A percentile compares a stretch with the other conserved stretches of the same genome.
Conservation (phyloP, 805 yeast genomes). For the Candida schatavii region DNA sequence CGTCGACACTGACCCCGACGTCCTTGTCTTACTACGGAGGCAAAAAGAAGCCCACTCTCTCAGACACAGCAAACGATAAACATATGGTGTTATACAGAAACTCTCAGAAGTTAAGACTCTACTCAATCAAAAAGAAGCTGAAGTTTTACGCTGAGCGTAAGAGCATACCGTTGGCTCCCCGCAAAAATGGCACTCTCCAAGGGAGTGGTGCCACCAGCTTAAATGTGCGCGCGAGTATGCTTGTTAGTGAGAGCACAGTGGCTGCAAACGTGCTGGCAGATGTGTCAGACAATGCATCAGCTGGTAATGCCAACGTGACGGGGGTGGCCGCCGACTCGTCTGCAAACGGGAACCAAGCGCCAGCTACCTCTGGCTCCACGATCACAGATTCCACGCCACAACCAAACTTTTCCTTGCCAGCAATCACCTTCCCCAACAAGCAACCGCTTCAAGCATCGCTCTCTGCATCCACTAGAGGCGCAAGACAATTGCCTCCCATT, state of each 20-base stretch:
- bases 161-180: conserved; percentile 1
- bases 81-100: conserved; percentile 3
- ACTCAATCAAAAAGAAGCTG: conserved; percentile 36
- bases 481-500: conserved; percentile 32
- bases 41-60: conserved; percentile 16
- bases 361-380: conserved; percentile 9
- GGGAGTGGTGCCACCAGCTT: neutral
- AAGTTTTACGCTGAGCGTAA: conserved; percentile 21
- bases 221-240: neutral
- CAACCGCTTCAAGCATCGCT: conserved; percentile 3
- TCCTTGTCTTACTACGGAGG: conserved; percentile 6
- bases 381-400: conserved; percentile 1
- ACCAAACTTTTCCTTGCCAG: neutral
- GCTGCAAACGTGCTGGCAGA: neutral
- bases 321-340: neutral
- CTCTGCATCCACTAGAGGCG: conserved; percentile 7
- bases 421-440: neutral
- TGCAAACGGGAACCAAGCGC: neutral
- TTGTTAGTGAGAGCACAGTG: neutral
- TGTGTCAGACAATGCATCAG: neutral
- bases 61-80: conserved; percentile 11
- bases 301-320: neutral
- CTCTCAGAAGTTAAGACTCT: conserved; percentile 28
- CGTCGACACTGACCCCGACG: conserved; percentile 3
- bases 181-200: neutral